Evolutionary conservation across 2,329 filamentous ascomycete species (phyloP).

Genomic region (Xylaria polymorpha): DNA sequence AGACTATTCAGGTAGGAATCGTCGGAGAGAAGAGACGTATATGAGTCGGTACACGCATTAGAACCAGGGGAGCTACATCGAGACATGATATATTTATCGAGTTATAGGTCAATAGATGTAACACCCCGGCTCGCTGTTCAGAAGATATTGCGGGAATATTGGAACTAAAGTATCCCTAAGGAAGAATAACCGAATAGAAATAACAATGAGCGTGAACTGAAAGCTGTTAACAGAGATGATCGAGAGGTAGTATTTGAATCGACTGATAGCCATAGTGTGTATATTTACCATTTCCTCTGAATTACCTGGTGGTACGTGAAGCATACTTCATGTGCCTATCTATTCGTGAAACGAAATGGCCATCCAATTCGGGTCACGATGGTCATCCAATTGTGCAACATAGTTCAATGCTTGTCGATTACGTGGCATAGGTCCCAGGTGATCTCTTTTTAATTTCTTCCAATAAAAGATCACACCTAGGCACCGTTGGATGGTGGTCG

Average conservation of each 20-base stretch:
- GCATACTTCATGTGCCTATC: background rate
- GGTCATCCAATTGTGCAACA: background rate
- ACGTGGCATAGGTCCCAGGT: too few species aligned
- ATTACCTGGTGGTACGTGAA: background rate
- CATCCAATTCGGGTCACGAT: background rate
- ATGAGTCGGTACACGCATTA: background rate
- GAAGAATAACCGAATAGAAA: background rate
- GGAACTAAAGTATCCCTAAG: background rate
- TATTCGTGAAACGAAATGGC: background rate
- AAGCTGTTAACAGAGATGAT: background rate
- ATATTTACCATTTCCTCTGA: background rate
- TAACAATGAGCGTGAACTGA: background rate
- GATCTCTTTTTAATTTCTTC: too few species aligned
- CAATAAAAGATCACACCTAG: too few species aligned
- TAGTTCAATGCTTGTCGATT: too few species aligned
- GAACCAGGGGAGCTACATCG: background rate
- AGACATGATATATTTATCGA: background rate
- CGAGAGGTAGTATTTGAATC: background rate
- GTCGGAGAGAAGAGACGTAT: slow-evolving; percentile 1
- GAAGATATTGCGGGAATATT: background rate
- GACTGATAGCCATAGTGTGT: background rate
- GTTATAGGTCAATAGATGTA: background rate
- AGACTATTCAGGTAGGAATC: slow-evolving; percentile 5
- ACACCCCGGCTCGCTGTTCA: background rate
- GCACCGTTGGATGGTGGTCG: too few species aligned